A percentile compares a stretch with the other conserved stretches of the same genome.
phyloP scores from a whole-genome alignment of 2,329 filamentous ascomycete species.

The Fusarium xyrophilum region DNA sequence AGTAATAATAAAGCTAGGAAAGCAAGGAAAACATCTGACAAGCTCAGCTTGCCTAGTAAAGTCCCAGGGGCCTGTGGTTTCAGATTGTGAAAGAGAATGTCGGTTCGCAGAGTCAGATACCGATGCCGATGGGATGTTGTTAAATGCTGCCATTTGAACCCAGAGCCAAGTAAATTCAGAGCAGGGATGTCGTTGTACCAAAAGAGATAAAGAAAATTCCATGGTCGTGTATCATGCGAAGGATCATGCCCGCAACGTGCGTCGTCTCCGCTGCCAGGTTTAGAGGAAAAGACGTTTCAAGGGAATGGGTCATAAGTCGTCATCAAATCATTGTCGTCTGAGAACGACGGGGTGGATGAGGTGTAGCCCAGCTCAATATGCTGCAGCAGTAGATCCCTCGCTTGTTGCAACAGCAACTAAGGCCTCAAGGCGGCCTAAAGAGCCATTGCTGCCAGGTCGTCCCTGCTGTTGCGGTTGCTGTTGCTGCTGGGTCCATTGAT shows the following conservation, averaged over 20 bases:
- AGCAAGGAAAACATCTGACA: slow-evolving; percentile 23
- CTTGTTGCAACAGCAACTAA: slow-evolving; percentile 55
- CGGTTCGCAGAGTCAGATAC: not conserved
- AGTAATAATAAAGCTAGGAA: slow-evolving; percentile 4
- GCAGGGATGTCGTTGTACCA: slow-evolving; percentile 28
- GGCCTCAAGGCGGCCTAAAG: slow-evolving; percentile 51
- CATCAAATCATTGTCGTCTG: slow-evolving; percentile 37
- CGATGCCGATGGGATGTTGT: slow-evolving; percentile 15
- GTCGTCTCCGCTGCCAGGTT: slow-evolving; percentile 28
- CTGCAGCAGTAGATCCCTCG: slow-evolving; percentile 52
- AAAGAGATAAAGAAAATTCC: slow-evolving; percentile 7
- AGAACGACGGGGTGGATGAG: not conserved
- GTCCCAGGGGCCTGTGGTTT: slow-evolving; percentile 1
- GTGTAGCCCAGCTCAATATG: slow-evolving; percentile 42
- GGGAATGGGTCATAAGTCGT: slow-evolving; percentile 38
- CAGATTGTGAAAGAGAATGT: slow-evolving; percentile 8
- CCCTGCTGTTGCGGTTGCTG: slow-evolving; percentile 44
- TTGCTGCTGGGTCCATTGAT: slow-evolving; percentile 40
- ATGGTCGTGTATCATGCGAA: slow-evolving; percentile 37
- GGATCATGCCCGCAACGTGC: slow-evolving; percentile 32
- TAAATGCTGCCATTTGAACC: slow-evolving; percentile 26
- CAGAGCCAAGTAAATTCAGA: slow-evolving; percentile 10
- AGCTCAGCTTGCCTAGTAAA: slow-evolving; percentile 6
- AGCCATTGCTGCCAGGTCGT: slow-evolving; percentile 42
- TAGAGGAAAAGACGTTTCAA: slow-evolving; percentile 21